Base-by-base conservation (phyloP, 345 rosid genomes). In the Eutrema yunnanense region DNA sequence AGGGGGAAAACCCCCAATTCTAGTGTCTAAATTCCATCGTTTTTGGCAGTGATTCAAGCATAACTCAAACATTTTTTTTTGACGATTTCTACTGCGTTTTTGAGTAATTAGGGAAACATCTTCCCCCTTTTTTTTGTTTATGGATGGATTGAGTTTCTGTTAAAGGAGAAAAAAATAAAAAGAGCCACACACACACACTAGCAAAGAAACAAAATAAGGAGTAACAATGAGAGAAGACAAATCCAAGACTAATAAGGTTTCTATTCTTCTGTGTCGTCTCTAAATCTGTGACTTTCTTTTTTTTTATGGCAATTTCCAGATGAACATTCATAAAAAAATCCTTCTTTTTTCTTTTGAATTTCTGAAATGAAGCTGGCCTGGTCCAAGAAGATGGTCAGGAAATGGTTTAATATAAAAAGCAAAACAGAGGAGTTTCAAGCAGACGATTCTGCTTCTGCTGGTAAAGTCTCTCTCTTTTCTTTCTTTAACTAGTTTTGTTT, bases 381-480 rank as follows among this genome's bases (percentile, higher is more conserved):
- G 98, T 85, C 99, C 68, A 92, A 90, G 79, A 95, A 85, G 83
- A 86, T 91, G 90, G 92, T 87, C 59, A 90, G 96, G 79, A 95
- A 92, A 84, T 82, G 84, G 92, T 90, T 92, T 81, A 95, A 95
- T 79, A 82, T 95, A 82, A 92, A 83, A 85, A 80, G 92, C 86
- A 95, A 95, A 84, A 82, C 72, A 64, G 96, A 92, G 83, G 96
- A 92, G 38, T 89, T 88, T 76, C 96, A 90, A 76, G 88, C 99
- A n/a, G 95, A 91, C 74, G 86, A 76, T 65, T 82, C 81, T 46
- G 13, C 52, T 80, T 83, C 80, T 75, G 50, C 78, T 72, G 84
- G 96, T 92, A 62, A 7, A 41, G 0, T 41, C 16, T 62, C 34
- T 59, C 9, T 62, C 41, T 60, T 27, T 22, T 49, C 43, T 51